Evolutionary conservation across 2,329 filamentous ascomycete species (phyloP).

Genomic region (Cladophialophora bantiana): DNA sequence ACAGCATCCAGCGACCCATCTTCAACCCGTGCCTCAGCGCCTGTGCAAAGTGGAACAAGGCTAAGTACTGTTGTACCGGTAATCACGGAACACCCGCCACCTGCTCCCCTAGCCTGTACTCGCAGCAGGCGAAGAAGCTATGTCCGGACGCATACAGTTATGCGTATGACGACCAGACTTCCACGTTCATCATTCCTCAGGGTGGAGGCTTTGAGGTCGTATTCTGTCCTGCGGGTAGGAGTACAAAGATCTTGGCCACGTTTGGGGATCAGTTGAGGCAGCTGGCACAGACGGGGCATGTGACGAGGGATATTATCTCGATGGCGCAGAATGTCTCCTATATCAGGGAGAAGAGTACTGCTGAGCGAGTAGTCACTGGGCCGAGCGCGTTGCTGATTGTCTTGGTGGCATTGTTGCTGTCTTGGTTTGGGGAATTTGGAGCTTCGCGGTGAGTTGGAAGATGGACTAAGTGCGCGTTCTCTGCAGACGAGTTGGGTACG

Average conservation of each 20-base stretch:
- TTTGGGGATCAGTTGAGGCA: slow-evolving; percentile 39
- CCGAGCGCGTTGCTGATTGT: slow-evolving; percentile 22
- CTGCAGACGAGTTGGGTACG: neutral
- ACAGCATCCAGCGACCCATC: slow-evolving; percentile 70
- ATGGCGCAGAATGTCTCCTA: slow-evolving; percentile 35
- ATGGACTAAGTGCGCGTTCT: neutral
- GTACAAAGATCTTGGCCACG: slow-evolving; percentile 43
- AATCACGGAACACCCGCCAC: slow-evolving; percentile 67
- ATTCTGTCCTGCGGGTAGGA: slow-evolving; percentile 69
- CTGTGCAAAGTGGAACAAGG: slow-evolving; percentile 71
- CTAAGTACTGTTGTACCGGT: slow-evolving; percentile 78
- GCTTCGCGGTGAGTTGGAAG: neutral
- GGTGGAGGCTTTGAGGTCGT: slow-evolving; percentile 80
- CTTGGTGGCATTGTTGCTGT: slow-evolving; percentile 29
- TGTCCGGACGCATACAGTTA: slow-evolving; percentile 88
- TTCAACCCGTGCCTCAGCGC: slow-evolving; percentile 82
- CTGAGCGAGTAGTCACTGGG: neutral
- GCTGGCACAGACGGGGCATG: slow-evolving; percentile 38
- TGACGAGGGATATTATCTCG: slow-evolving; percentile 35
- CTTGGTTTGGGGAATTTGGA: slow-evolving; percentile 22
- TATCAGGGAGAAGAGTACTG: slow-evolving; percentile 30
- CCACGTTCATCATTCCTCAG: slow-evolving; percentile 63
- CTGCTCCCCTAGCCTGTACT: slow-evolving; percentile 74
- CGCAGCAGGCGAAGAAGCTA: slow-evolving; percentile 71
- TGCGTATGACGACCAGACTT: slow-evolving; percentile 65